phyloP scores from a whole-genome alignment of 2,329 filamentous ascomycete species.

The Stagonosporopsis rhizophila region DNA sequence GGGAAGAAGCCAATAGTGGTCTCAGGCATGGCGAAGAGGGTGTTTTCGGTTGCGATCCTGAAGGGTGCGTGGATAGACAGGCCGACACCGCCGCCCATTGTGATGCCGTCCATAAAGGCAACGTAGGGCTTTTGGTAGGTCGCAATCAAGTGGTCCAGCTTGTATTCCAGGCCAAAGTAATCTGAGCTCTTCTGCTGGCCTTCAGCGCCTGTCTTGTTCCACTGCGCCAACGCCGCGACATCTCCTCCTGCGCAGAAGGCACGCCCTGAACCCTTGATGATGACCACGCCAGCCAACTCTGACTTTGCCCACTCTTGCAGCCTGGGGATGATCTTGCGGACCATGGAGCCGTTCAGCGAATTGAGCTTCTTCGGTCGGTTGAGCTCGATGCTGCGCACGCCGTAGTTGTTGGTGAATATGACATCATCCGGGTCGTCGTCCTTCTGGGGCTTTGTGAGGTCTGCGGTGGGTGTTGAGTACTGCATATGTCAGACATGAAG shows the following conservation, averaged over 20 bases:
- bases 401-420: constrained; percentile 86
- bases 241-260: constrained; percentile 95
- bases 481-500: constrained; percentile 27
- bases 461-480: constrained; percentile 45
- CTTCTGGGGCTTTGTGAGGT: constrained; percentile 61
- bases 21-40: constrained; percentile 97
- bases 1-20: constrained; percentile 99
- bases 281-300: constrained; percentile 87
- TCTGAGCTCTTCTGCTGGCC: constrained; percentile 78
- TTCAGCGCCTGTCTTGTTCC: constrained; percentile 71
- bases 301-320: constrained; percentile 95
- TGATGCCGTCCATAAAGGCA: constrained; percentile 96
- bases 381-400: constrained; percentile 88
- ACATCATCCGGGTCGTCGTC: constrained; percentile 88
- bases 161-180: constrained; percentile 95
- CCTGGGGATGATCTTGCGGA: constrained; percentile 88
- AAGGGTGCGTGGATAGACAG: constrained; percentile 94
- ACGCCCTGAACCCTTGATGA: constrained; percentile 88
- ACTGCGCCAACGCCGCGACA: constrained; percentile 76
- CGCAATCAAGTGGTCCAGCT: constrained; percentile 92
- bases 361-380: constrained; percentile 94
- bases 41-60: constrained; percentile 94
- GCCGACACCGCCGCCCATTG: constrained; percentile 97
- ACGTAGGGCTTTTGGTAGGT: constrained; percentile 94
- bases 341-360: constrained; percentile 93